A percentile compares a stretch with the other conserved stretches of the same genome.
phyloP scores from a whole-genome alignment of 2,329 filamentous ascomycete species.

The Ramularia endophylla region DNA sequence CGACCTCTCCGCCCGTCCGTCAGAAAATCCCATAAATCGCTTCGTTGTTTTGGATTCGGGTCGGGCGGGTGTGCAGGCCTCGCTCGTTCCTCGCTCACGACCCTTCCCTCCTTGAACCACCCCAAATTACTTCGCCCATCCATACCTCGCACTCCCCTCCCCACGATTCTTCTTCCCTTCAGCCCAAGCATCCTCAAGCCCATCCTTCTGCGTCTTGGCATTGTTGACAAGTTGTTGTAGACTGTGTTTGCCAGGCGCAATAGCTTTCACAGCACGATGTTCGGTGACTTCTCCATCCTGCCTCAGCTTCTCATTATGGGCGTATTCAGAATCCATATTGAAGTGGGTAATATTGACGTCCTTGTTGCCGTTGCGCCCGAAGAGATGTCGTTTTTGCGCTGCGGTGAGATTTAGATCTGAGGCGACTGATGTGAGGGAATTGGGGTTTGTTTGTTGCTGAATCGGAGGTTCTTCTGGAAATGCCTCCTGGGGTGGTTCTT shows the following conservation, averaged over 20 bases:
- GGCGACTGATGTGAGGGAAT: slow-evolving; percentile 66
- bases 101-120: no score
- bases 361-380: slow-evolving; percentile 56
- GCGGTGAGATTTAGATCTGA: slow-evolving; percentile 72
- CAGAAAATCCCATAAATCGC: no score
- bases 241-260: slow-evolving; percentile 84
- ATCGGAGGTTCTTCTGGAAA: slow-evolving; percentile 4
- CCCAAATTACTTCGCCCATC: slow-evolving; percentile 14
- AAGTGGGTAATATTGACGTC: slow-evolving; percentile 67
- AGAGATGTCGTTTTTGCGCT: slow-evolving; percentile 72
- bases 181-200: slow-evolving; percentile 87
- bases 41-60: no score
- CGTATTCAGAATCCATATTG: slow-evolving; percentile 83
- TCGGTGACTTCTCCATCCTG: slow-evolving; percentile 60
- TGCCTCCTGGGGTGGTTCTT: slow-evolving; percentile 1
- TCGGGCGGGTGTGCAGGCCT: no score
- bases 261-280: slow-evolving; percentile 75
- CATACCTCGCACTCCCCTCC: slow-evolving; percentile 43
- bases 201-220: slow-evolving; percentile 75
- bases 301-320: slow-evolving; percentile 71
- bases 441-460: slow-evolving; percentile 20
- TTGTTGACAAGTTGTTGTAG: slow-evolving; percentile 81
- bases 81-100: no score
- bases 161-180: slow-evolving; percentile 70
- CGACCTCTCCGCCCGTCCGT: no score